Evolutionary conservation across 768 basidiomycete species (phyloP).

Genomic region (Tulasnella sp.): DNA sequence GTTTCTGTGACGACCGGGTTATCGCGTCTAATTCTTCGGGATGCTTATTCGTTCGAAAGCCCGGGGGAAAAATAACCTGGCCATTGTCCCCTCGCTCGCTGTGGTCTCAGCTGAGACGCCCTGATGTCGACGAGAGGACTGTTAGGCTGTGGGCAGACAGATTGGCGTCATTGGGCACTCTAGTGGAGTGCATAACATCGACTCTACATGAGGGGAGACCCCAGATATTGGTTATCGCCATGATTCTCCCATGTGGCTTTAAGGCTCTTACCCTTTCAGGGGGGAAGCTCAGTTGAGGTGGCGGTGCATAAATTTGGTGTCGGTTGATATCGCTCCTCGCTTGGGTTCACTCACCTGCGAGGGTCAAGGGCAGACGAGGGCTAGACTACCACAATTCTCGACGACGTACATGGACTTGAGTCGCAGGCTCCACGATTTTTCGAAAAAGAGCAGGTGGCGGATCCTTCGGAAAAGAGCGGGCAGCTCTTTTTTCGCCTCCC

Average conservation of each 20-base stretch:
- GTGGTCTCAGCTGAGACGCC: not conserved
- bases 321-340: not conserved
- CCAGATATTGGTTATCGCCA: not conserved
- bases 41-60: not conserved
- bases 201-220: not conserved
- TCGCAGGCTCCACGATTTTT: not conserved
- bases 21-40: not conserved
- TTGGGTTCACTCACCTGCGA: not conserved
- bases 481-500: not conserved
- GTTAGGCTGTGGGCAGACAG: not conserved
- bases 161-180: not conserved
- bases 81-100: not conserved
- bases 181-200: not conserved
- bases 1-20: not conserved
- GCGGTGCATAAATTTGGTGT: not conserved
- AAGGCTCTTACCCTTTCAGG: not conserved
- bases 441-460: not conserved
- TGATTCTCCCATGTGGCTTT: not conserved
- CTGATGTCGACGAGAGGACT: not conserved
- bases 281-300: not conserved
- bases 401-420: not conserved
- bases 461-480: not conserved
- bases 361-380: not conserved
- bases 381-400: not conserved
- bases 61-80: not conserved